These are phyloP conservation scores for Geranomyces michiganensis DNA, from an alignment of 192 early-diverging fungal species.

Conservation along the genomic window DNA sequence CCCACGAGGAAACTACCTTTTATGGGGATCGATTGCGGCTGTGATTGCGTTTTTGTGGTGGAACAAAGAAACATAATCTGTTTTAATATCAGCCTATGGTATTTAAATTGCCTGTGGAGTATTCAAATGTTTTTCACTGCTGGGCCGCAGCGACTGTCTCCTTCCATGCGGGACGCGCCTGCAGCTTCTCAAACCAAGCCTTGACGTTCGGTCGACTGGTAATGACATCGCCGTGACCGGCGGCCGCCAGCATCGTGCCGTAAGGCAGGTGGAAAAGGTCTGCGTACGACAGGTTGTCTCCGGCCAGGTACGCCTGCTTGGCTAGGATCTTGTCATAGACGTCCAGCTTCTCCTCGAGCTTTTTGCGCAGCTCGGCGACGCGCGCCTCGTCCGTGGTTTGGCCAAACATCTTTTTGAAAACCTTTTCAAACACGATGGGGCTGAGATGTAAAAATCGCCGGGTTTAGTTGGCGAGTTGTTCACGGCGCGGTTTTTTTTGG, in stretches of 20 bases:
- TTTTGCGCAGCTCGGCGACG: not conserved
- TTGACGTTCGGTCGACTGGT: not conserved
- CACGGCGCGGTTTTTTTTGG: no score
- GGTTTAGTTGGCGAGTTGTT: no score
- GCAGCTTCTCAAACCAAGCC: slow-evolving; percentile 21
- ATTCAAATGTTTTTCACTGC: no score
- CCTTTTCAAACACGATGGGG: slow-evolving; percentile 4
- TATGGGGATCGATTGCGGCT: slow-evolving; percentile 11
- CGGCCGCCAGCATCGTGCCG: not conserved
- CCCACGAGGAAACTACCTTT: not conserved
- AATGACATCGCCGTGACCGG: slow-evolving; percentile 17
- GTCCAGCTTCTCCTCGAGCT: slow-evolving; percentile 21
- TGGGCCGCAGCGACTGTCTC: not conserved
- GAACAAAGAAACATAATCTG: slow-evolving; percentile 6
- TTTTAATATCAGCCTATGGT: no score
- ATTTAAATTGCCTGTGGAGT: no score
- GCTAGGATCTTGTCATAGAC: slow-evolving; percentile 25
- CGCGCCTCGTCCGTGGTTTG: not conserved
- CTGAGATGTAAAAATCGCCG: no score
- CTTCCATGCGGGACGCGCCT: slow-evolving; percentile 19
- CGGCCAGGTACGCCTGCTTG: slow-evolving; percentile 17
- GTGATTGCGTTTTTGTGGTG: slow-evolving; percentile 11
- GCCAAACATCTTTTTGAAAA: slow-evolving; percentile 15
- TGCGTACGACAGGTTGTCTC: slow-evolving; percentile 15
- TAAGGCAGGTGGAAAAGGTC: slow-evolving; percentile 31